Evolutionary conservation across 2,329 filamentous ascomycete genomes (phyloP), one percentile per base, ranked within the genome.

Genomic region (Aspergillus jensenii): DNA sequence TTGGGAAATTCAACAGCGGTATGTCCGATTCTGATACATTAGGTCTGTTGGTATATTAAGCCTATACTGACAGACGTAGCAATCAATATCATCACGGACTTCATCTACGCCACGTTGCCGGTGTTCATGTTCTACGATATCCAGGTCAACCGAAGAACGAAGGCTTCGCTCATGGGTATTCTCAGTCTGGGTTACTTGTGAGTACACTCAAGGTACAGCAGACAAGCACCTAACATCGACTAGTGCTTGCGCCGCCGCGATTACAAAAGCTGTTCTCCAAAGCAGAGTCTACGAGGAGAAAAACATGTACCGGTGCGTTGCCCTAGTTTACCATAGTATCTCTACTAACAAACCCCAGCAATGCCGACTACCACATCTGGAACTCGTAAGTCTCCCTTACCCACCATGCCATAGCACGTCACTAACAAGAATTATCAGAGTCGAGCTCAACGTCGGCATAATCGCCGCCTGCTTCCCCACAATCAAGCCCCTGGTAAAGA

Each of bases 361-460:
- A 58, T 15, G 37, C 35, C 25, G 39, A 43, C 8, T 77, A 81
- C 52, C 76, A 76, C 59, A 68, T 81, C 0, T 79, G 78, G 78
- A 76, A 79, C 58, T 77, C 70, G 2, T 72, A 77, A 27, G 74
- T 84, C 1, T 81, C 79, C 11, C 76, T 81, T 56, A 21, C 81
- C 19, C 23, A 8, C 25, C 14, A 1, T 19, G 25, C 17, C 4
- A 6, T 25, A 9, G 11, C 8, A n/a, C 25, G 1, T 17, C 6
- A 46, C 41, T 56, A 47, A 55, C 37, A 8, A 27, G 1, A 4
- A 7, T 6, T 1, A 9, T 17, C 8, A 64, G 65, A 9, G 66
- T 66, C n/a, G 71, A 73, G 59, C 59, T 65, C 39, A 71, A 66
- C 50, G 66, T 63, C 21, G 69, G 71, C 8, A 74, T 74, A 14